phyloP scores from a whole-genome alignment of 2,329 filamentous ascomycete species.

The Diaporthe ilicicola region DNA sequence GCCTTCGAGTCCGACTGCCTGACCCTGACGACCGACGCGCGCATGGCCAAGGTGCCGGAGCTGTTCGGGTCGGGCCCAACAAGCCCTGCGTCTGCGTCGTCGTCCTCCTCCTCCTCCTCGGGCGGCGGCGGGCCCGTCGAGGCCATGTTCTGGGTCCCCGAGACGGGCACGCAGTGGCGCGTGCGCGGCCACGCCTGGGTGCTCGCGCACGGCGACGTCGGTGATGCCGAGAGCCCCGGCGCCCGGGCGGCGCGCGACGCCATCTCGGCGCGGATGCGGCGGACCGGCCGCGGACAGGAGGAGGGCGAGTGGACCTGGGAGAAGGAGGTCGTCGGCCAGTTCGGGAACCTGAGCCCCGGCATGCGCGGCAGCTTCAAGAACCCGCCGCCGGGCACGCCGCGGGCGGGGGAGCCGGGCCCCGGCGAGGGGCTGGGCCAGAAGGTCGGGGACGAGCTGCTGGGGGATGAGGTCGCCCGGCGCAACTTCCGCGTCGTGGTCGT shows the following conservation, averaged over 20 bases:
- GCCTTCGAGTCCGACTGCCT: conserved; percentile 79
- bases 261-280: conserved; percentile 70
- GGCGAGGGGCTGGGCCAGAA: conserved; percentile 64
- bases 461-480: conserved; percentile 74
- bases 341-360: conserved; percentile 84
- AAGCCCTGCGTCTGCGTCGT: conserved; percentile 54
- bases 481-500: conserved; percentile 89
- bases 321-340: conserved; percentile 83
- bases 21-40: conserved; percentile 85
- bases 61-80: conserved; percentile 63
- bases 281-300: conserved; percentile 45
- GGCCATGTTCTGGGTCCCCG: conserved; percentile 81
- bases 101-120: conserved; percentile 45
- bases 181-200: conserved; percentile 80
- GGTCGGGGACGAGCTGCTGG: conserved; percentile 66
- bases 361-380: conserved; percentile 83
- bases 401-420: conserved; percentile 59
- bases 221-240: conserved; percentile 59
- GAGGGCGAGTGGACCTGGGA: conserved; percentile 74
- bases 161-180: conserved; percentile 82
- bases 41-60: conserved; percentile 85
- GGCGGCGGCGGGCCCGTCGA: conserved; percentile 79
- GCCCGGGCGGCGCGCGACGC: conserved; percentile 66
- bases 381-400: conserved; percentile 71
- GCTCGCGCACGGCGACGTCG: conserved; percentile 69